phyloP scores from a whole-genome alignment of 768 basidiomycete species.

The Collybiopsis luxurians region DNA sequence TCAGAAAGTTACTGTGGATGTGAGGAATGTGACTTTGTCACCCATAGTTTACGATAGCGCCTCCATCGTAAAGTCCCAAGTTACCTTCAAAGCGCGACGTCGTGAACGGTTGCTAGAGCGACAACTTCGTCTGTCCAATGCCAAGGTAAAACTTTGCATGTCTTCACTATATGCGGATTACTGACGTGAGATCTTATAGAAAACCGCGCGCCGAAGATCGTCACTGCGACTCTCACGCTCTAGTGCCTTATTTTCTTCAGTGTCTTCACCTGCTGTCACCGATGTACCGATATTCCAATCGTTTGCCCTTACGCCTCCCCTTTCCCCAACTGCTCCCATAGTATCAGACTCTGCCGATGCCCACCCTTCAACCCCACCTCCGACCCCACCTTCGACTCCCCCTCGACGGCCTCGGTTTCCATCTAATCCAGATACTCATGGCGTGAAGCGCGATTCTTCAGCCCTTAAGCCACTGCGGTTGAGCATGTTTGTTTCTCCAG shows the following conservation, averaged over 20 bases:
- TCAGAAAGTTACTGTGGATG: slow-evolving; percentile 3
- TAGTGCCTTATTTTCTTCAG: background rate
- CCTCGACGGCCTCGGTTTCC: background rate
- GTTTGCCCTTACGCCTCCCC: background rate
- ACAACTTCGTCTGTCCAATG: slow-evolving; percentile 13
- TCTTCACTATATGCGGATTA: background rate
- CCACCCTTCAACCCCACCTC: background rate
- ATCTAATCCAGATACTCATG: background rate
- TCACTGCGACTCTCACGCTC: background rate
- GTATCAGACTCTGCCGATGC: background rate
- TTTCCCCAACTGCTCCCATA: background rate
- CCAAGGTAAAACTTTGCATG: slow-evolving; percentile 10
- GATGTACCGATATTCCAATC: background rate
- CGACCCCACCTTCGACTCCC: too few species aligned
- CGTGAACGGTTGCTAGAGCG: slow-evolving; percentile 12
- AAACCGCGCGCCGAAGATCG: background rate
- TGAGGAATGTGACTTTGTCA: slow-evolving; percentile 1
- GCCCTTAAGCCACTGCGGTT: background rate
- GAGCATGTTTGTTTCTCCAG: background rate
- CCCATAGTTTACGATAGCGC: background rate
- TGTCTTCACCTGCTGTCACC: background rate
- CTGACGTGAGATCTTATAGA: background rate
- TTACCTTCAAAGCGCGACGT: slow-evolving; percentile 9
- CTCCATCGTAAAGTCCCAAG: background rate
- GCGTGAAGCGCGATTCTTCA: background rate